Percentiles rank a stretch among this genome's conserved stretches.
Conservation (phyloP, 1,139 yeast species). For the Zygoascus sp. region DNA sequence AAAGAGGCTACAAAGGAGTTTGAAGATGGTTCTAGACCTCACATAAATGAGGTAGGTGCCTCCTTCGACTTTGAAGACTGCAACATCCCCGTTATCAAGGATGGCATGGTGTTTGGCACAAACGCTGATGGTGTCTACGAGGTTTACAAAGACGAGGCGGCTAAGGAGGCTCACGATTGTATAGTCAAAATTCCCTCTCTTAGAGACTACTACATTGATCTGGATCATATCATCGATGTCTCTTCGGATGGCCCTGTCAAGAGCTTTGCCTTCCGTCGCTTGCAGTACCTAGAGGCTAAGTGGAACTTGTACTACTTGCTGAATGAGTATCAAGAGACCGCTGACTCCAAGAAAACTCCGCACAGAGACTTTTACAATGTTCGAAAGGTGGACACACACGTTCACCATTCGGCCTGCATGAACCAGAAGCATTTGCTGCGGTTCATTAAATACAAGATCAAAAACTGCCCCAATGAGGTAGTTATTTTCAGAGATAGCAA, state of each 20-base stretch:
- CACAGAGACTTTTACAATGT: slow-evolving; percentile 98
- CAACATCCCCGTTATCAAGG: slow-evolving; percentile 56
- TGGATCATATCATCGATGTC: slow-evolving; percentile 62
- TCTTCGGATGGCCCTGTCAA: slow-evolving; percentile 97
- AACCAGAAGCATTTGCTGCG: slow-evolving; percentile 94
- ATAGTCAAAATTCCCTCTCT: slow-evolving; percentile 69
- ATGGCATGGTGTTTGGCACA: slow-evolving; percentile 44
- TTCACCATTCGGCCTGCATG: slow-evolving; percentile 99
- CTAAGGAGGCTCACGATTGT: slow-evolving; percentile 29
- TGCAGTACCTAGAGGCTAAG: slow-evolving; percentile 91
- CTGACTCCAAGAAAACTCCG: slow-evolving; percentile 77
- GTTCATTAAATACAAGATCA: slow-evolving; percentile 86
- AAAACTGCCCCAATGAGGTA: slow-evolving; percentile 75
- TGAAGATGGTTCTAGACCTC: slow-evolving; percentile 20
- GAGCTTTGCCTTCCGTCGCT: slow-evolving; percentile 89
- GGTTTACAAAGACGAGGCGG: slow-evolving; percentile 44
- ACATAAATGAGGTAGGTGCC: slow-evolving; percentile 37
- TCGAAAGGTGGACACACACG: slow-evolving; percentile 97
- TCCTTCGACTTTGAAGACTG: slow-evolving; percentile 60
- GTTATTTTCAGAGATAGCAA: slow-evolving; percentile 93
- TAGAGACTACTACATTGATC: slow-evolving; percentile 76
- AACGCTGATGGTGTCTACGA: slow-evolving; percentile 68
- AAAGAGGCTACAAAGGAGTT: slow-evolving; percentile 62
- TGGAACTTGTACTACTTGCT: slow-evolving; percentile 87
- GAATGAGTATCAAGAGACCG: slow-evolving; percentile 89